Evolutionary conservation across 2,329 filamentous ascomycete genomes (phyloP).

Genomic region (Ophiostoma himal-ulmi): DNA sequence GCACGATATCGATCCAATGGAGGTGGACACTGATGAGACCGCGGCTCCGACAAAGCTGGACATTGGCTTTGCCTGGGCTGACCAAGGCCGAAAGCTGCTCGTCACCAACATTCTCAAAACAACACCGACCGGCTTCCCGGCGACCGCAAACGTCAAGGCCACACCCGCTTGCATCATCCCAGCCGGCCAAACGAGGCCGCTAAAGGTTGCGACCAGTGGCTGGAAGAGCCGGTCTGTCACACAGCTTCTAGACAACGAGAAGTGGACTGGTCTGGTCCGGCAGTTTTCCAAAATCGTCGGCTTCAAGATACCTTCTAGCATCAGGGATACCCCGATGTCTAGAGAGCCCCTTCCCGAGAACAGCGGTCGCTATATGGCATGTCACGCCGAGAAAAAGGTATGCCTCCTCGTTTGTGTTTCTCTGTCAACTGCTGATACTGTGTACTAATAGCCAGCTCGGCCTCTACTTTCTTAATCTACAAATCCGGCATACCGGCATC

Average conservation of each 20-base stretch:
- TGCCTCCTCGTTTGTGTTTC: not conserved
- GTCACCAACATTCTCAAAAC: not conserved
- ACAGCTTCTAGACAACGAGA: constrained; percentile 6
- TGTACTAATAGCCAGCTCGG: constrained; percentile 14
- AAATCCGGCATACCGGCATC: constrained; percentile 7
- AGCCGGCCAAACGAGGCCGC: not conserved
- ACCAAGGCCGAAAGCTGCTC: not conserved
- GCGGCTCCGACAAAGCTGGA: not conserved
- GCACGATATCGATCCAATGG: not conserved
- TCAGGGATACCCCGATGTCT: constrained; percentile 21
- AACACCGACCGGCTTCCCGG: not conserved
- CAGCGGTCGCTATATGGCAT: constrained; percentile 20
- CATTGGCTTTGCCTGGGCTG: constrained; percentile 15
- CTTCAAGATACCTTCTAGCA: constrained; percentile 12
- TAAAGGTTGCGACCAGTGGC: constrained; percentile 21
- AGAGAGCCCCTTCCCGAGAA: constrained; percentile 14
- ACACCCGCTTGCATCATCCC: constrained; percentile 24
- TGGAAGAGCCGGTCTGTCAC: constrained; percentile 11
- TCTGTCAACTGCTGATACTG: not conserved
- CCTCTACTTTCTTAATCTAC: constrained; percentile 20
- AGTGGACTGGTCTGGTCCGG: constrained; percentile 21
- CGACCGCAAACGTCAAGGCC: not conserved
- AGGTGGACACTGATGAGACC: not conserved
- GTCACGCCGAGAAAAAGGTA: constrained; percentile 26
- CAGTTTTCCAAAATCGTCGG: not conserved